Base-by-base conservation (phyloP, 176 grass and related monocot species). In the Lolium perenne region DNA sequence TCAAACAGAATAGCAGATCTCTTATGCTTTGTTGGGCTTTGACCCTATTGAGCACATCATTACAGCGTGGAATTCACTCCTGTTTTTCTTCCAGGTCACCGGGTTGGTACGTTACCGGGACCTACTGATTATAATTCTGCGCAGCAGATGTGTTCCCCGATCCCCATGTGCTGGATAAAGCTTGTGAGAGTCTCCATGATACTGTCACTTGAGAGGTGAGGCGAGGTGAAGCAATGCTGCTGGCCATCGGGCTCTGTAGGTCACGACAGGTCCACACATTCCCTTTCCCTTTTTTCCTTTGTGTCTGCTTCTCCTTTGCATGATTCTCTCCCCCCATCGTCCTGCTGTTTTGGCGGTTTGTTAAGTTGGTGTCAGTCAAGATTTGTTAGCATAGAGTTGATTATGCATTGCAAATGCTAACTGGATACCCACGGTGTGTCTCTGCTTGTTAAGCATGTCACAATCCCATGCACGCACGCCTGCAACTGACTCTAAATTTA, bases 231-330 rank as follows among this genome's bases (percentile, higher is more conserved):
- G 49, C 83, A 59, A 68, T 76, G 68, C 49, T 69, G 75, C 66
- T 85, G 76, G 58, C 70, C 35, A 23, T 55, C 20, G 48, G 40
- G 45, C 81, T 26, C 14, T 84, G 8, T 67, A 86, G 86, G 80
- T 67, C 77, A 87, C 40, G 83, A 68, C 88, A 43, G 84, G 78
- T 73, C 82, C 91, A 82, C 78, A 68, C 75, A 74, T 71, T 71
- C 20, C 94, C 86, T 88, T 94, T 71, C 43, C 40, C 26, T 57
- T 89, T 95, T 95, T 89, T 76, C 49, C 65, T 90, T 83, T 80
- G 80, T 90, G 80, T 90, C 82, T 63, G 69, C 84, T 87, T 83
- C 66, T 76, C 23, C 66, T 88, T 90, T 90, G 38, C 51, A 88
- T 94, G 85, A 89, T 94, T 85, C 71, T 20, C 81, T 75, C 22